Conservation (phyloP, 176 grass and related monocot genomes). For the Phoenix roebelenii region DNA sequence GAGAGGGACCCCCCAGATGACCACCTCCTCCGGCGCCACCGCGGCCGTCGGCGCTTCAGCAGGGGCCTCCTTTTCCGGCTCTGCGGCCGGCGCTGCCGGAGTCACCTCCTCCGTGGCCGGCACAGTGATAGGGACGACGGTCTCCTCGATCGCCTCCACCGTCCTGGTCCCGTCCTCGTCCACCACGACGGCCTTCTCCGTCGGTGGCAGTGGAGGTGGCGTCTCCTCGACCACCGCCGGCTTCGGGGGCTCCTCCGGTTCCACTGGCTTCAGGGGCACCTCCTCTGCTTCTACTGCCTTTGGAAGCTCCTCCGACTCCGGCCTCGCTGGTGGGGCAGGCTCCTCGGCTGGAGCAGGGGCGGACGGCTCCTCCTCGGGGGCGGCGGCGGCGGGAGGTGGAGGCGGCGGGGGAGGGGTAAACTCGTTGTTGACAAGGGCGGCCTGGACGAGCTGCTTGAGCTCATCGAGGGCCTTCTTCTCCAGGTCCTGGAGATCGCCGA, state of each 20-base stretch:
- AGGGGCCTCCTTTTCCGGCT: slow-evolving; percentile 18
- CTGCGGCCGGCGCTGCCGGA: not conserved
- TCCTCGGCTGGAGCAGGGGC: not conserved
- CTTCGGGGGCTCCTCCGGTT: slow-evolving; percentile 16
- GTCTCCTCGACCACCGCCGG: not conserved
- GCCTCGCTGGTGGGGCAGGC: slow-evolving; percentile 5
- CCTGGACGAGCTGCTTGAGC: slow-evolving; percentile 60
- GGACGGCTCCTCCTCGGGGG: no score
- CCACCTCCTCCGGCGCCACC: slow-evolving; percentile 22
- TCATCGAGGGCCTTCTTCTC: slow-evolving; percentile 93
- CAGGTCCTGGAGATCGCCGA: slow-evolving; percentile 53
- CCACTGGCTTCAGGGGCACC: slow-evolving; percentile 2
- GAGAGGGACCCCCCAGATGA: slow-evolving; percentile 85
- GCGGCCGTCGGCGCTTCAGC: not conserved
- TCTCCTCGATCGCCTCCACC: slow-evolving; percentile 52
- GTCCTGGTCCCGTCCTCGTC: slow-evolving; percentile 57
- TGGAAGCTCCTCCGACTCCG: slow-evolving; percentile 9
- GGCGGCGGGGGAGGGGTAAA: slow-evolving; percentile 60
- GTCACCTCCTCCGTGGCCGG: slow-evolving; percentile 16
- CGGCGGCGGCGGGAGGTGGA: slow-evolving; percentile 6
- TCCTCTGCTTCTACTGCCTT: no score
- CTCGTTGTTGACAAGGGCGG: slow-evolving; percentile 61
- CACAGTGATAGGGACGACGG: slow-evolving; percentile 28
- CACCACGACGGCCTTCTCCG: slow-evolving; percentile 26
- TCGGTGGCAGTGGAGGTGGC: slow-evolving; percentile 1